Base-by-base conservation (phyloP, 2,329 filamentous ascomycete genomes). In the Alternaria infectoria region DNA sequence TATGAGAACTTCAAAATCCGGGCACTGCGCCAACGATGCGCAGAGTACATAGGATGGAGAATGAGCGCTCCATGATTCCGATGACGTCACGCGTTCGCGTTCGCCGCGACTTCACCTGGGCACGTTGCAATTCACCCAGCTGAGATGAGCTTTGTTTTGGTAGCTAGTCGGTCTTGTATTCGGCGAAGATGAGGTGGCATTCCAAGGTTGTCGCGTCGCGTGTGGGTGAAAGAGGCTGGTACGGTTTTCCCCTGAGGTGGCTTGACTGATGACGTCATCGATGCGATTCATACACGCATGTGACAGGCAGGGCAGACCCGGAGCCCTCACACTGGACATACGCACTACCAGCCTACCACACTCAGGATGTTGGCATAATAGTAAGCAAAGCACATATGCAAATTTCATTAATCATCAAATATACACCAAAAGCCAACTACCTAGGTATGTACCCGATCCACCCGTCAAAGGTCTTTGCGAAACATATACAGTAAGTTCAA, bases 331-430 rank as follows among this genome's bases (percentile, higher is more conserved):
- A 40, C 15, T 40, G 2, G 49, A 36, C 19, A 25, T 36, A 9
- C 30, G 15, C 17, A 21, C 19, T 36, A 40, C n/a, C 2, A 17
- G 36, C 36, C 36, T 3, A 2, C 32, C 4, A 9, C 32, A 11
- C 2, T n/a, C 17, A n/a, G 4, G 6, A 11, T 6, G 3, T 19
- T 40, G 8, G 2, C 17, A 0, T 10, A 8, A 12, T 2, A 2
- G 7, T 4, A 1, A 36, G 1, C 5, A 5, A 0, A 25, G 15
- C 13, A n/a, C 12, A 0, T 0, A 17, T 36, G 30, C 30, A 25
- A 25, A 36, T 3, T 40, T 12, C 30, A 36, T 52, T 52, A 23
- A 40, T 40, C 19, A 40, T 52, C 49, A 52, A 23, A 23, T 40
- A 52, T 52, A 3, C n/a, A 52, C 19, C 13, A 23, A 23, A 7